Conservation (phyloP, 345 rosid species). For the Zanthoxylum bungeanum region DNA sequence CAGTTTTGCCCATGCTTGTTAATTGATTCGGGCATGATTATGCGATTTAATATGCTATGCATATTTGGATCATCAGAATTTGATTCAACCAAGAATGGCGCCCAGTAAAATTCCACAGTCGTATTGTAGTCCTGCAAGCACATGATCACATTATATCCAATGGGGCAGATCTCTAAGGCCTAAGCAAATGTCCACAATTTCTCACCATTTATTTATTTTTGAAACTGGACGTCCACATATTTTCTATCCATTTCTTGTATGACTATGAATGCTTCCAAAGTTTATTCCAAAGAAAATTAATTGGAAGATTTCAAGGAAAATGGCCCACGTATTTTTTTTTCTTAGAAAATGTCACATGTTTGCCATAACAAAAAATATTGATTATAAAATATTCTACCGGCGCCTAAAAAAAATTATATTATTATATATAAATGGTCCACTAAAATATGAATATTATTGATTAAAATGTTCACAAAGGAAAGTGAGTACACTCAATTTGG, state of each 20-base stretch:
- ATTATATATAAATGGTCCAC: too few species aligned
- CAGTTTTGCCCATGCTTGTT: conserved; percentile 78
- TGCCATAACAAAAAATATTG: neutral
- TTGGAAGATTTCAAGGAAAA: too few species aligned
- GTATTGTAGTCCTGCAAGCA: conserved; percentile 74
- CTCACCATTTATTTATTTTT: neutral
- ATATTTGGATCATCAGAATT: conserved; percentile 80
- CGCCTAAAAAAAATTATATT: neutral
- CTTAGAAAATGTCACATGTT: too few species aligned
- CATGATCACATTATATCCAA: neutral
- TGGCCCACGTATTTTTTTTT: too few species aligned
- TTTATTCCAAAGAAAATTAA: too few species aligned
- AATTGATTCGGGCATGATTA: conserved; percentile 86
- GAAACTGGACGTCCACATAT: neutral
- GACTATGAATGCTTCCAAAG: too few species aligned
- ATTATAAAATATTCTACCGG: neutral
- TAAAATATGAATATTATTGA: neutral
- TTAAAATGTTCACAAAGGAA: neutral
- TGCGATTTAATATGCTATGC: conserved; percentile 72
- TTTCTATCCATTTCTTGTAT: too few species aligned
- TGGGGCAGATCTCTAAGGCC: neutral
- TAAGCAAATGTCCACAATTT: neutral
- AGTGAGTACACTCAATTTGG: too few species aligned
- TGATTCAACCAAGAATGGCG: conserved; percentile 90
- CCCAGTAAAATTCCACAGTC: conserved; percentile 95